Conservation (phyloP, 2,329 filamentous ascomycete species). For the Nemania sp. region DNA sequence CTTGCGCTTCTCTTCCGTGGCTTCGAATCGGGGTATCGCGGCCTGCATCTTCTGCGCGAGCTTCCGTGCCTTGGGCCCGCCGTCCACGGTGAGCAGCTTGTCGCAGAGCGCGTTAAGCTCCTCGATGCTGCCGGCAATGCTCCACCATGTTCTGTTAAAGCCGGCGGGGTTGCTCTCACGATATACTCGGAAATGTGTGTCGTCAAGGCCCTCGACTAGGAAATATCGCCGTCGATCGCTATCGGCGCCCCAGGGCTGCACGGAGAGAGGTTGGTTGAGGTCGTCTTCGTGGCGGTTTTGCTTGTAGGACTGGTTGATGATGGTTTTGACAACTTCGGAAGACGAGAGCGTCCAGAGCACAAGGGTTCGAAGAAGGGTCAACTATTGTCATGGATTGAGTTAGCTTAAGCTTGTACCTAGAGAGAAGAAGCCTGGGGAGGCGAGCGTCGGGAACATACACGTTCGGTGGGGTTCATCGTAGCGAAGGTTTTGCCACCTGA, state of each 20-base stretch:
- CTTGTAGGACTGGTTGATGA: conserved; percentile 91
- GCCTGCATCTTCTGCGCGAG: conserved; percentile 81
- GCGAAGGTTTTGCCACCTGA: conserved; percentile 84
- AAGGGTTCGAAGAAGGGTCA: conserved; percentile 84
- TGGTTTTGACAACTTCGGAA: conserved; percentile 82
- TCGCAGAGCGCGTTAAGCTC: conserved; percentile 81
- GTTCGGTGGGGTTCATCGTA: conserved; percentile 82
- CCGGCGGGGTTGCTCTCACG: conserved; percentile 88
- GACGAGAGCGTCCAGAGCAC: conserved; percentile 90
- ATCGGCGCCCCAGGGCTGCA: conserved; percentile 91
- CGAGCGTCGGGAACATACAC: conserved; percentile 66
- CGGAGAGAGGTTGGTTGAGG: conserved; percentile 85
- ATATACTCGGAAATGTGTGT: conserved; percentile 94
- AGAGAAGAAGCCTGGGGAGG: background rate
- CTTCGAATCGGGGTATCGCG: conserved; percentile 90
- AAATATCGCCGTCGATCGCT: conserved; percentile 94
- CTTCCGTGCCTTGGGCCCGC: conserved; percentile 81
- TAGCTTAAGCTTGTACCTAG: conserved; percentile 30
- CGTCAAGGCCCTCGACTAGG: conserved; percentile 91
- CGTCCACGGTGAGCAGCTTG: conserved; percentile 81
- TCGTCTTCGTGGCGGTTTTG: conserved; percentile 83
- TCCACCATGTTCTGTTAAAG: conserved; percentile 87
- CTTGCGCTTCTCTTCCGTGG: conserved; percentile 94
- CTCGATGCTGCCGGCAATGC: conserved; percentile 89
- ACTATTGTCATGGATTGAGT: conserved; percentile 61